phyloP scores from a whole-genome alignment of 2,329 filamentous ascomycete genomes.

The Tricladium varicosporioides region DNA sequence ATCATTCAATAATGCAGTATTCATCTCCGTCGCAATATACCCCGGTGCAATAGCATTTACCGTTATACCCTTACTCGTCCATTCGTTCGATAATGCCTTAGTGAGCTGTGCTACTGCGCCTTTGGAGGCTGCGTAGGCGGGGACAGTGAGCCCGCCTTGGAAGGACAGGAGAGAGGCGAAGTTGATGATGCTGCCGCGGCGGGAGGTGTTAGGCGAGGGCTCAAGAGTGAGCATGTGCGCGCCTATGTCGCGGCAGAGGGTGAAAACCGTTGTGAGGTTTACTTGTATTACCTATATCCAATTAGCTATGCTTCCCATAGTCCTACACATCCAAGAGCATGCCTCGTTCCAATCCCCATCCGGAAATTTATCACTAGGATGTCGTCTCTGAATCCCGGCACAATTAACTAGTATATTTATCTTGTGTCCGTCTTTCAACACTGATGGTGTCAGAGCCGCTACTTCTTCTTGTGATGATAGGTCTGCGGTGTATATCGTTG shows the following conservation, averaged over 20 bases:
- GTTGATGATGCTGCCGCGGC: slow-evolving; percentile 76
- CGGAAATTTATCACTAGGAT: slow-evolving; percentile 39
- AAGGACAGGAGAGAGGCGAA: slow-evolving; percentile 83
- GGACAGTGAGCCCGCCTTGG: slow-evolving; percentile 86
- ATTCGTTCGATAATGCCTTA: slow-evolving; percentile 77
- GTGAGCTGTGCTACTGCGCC: slow-evolving; percentile 73
- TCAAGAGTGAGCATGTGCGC: slow-evolving; percentile 66
- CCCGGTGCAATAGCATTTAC: slow-evolving; percentile 90
- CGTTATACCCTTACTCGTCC: slow-evolving; percentile 73
- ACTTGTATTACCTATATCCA: slow-evolving; percentile 64
- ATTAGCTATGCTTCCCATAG: slow-evolving; percentile 42
- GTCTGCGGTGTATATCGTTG: slow-evolving; percentile 67
- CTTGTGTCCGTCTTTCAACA: slow-evolving; percentile 51
- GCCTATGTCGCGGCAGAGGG: slow-evolving; percentile 72
- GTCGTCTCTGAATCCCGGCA: slow-evolving; percentile 39
- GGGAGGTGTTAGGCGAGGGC: slow-evolving; percentile 70
- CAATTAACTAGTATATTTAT: slow-evolving; percentile 47
- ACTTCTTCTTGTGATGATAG: slow-evolving; percentile 61
- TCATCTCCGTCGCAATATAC: slow-evolving; percentile 95
- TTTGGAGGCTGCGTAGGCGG: slow-evolving; percentile 83
- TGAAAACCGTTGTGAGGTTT: slow-evolving; percentile 81
- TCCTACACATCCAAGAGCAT: slow-evolving; percentile 59
- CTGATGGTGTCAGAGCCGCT: slow-evolving; percentile 54
- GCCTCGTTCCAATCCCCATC: slow-evolving; percentile 40
- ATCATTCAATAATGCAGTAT: slow-evolving; percentile 75